Percentiles rank a stretch among this genome's conserved stretches.
phyloP scores from a whole-genome alignment of 2,329 filamentous ascomycete species.

The Diaporthe sp. region DNA sequence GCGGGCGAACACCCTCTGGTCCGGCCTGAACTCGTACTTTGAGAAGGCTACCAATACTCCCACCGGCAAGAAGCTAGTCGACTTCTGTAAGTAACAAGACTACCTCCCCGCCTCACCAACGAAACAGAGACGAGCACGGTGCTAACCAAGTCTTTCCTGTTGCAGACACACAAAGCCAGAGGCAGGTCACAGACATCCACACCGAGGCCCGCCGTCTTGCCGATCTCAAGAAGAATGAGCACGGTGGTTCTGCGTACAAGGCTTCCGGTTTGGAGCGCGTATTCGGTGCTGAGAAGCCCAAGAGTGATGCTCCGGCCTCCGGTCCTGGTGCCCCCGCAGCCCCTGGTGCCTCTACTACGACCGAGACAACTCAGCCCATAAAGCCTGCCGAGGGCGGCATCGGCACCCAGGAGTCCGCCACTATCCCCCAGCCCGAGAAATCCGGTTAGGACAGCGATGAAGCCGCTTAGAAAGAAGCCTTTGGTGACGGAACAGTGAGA shows the following conservation, averaged over 20 bases:
- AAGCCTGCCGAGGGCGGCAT: conserved; percentile 40
- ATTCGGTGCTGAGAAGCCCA: conserved; percentile 67
- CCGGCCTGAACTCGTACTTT: conserved; percentile 87
- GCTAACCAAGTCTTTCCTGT: conserved; percentile 16
- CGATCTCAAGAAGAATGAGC: conserved; percentile 82
- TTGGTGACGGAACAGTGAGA: conserved; percentile 19
- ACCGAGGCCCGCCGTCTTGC: conserved; percentile 89
- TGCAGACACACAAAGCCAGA: conserved; percentile 78
- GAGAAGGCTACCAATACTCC: conserved; percentile 91
- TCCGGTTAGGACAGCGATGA: conserved; percentile 24
- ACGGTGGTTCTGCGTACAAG: conserved; percentile 72
- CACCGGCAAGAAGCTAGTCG: conserved; percentile 87
- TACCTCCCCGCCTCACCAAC: background rate
- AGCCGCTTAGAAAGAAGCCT: conserved; percentile 19
- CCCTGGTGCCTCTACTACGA: conserved; percentile 44
- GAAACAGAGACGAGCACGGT: background rate
- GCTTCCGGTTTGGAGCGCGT: conserved; percentile 70
- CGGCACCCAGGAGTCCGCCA: conserved; percentile 38
- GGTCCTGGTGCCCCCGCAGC: conserved; percentile 42
- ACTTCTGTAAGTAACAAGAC: conserved; percentile 72
- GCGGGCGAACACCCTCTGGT: conserved; percentile 75
- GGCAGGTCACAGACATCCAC: conserved; percentile 95
- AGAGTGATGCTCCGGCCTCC: conserved; percentile 42
- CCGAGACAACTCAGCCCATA: conserved; percentile 40
- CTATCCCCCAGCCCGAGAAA: conserved; percentile 42